Conservation (phyloP, 2,329 filamentous ascomycete species). For the Neofusicoccum sp. region DNA sequence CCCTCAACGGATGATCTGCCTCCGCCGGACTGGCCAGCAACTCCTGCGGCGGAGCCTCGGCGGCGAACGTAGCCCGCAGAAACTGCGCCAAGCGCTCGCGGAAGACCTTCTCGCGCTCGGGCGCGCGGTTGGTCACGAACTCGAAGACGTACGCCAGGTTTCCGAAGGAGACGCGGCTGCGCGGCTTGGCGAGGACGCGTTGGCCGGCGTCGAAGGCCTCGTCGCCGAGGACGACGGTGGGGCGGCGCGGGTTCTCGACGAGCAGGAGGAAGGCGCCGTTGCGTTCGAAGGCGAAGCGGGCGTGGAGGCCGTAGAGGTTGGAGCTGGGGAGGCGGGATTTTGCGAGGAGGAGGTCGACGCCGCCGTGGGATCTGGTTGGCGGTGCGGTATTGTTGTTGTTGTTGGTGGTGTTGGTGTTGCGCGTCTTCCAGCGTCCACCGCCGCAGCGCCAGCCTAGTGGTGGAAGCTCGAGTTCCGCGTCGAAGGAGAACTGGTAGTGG, state of each 20-base stretch:
- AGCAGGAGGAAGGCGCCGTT: neutral
- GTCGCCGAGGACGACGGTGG: neutral
- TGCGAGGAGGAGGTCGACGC: neutral
- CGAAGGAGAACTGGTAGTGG: constrained; percentile 3
- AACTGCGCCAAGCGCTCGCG: neutral
- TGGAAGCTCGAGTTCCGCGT: neutral
- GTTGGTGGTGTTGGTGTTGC: neutral
- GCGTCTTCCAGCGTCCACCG: neutral
- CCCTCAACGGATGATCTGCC: neutral
- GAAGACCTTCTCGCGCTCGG: neutral
- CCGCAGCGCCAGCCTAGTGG: constrained; percentile 1
- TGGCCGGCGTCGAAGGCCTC: neutral
- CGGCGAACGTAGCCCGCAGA: neutral
- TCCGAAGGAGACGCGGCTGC: neutral
- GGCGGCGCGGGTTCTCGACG: constrained; percentile 1
- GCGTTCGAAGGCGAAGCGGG: neutral
- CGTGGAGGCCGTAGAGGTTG: neutral
- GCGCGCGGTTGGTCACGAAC: neutral
- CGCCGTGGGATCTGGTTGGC: neutral
- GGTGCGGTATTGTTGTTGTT: neutral
- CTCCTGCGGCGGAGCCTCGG: neutral
- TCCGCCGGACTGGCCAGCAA: neutral
- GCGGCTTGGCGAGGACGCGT: neutral
- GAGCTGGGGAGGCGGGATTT: neutral
- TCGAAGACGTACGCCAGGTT: constrained; percentile 9